Evolutionary conservation across 257 asterid genomes (phyloP).

Genomic region (Solanum tacnaense): DNA sequence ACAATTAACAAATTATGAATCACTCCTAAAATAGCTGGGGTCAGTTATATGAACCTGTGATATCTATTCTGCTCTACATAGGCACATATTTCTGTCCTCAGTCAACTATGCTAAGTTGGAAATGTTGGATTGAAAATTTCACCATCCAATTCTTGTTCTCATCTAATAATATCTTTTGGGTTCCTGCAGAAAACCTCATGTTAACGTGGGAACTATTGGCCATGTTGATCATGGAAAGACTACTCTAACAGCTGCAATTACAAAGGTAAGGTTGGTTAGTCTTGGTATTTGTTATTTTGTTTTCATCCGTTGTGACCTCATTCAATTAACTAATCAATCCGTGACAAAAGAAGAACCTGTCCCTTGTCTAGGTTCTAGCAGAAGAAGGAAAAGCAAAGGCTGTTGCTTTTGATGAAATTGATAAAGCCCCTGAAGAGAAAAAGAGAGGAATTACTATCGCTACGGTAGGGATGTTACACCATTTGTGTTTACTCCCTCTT

Average conservation of each 20-base stretch:
- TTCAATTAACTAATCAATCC: neutral
- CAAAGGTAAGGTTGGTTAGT: constrained; percentile 40
- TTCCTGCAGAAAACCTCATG: constrained; percentile 77
- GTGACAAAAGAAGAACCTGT: neutral
- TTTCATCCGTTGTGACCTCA: neutral
- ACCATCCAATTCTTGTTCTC: neutral
- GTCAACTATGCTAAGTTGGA: neutral
- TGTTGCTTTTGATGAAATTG: constrained; percentile 89
- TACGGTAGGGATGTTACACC: constrained; percentile 35
- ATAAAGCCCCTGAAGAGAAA: constrained; percentile 96
- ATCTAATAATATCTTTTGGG: neutral
- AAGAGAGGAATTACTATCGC: constrained; percentile 96
- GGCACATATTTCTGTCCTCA: neutral
- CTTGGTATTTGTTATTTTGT: neutral
- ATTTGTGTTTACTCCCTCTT: neutral
- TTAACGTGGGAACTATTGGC: constrained; percentile 94
- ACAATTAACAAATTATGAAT: neutral
- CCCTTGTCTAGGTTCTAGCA: constrained; percentile 49
- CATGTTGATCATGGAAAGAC: constrained; percentile 99
- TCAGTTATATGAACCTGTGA: neutral
- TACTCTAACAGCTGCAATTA: constrained; percentile 90
- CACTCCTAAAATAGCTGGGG: neutral
- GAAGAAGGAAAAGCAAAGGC: constrained; percentile 93
- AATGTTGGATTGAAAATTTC: neutral
- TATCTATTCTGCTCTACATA: neutral